Evolutionary conservation across 805 yeast genomes (phyloP).

Genomic region (Helenozyma rhizophorensis): DNA sequence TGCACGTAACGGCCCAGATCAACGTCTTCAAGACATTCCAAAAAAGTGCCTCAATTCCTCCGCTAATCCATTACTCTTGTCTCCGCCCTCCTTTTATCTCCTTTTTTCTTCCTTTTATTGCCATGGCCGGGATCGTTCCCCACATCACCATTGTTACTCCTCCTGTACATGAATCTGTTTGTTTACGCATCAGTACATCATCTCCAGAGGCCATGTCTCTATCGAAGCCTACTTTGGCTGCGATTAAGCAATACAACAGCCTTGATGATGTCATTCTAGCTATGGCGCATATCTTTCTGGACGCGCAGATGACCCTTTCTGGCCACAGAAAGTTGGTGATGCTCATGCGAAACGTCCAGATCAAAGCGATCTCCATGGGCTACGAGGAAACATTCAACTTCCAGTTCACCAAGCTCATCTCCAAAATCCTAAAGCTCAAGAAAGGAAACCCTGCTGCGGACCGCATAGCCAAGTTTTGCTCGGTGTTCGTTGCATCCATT

Average conservation of each 20-base stretch:
- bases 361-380: constrained; percentile 48
- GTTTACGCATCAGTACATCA: background rate
- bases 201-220: too few species aligned
- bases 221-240: constrained; percentile 11
- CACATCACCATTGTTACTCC: too few species aligned
- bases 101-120: too few species aligned
- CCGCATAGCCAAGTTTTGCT: constrained; percentile 65
- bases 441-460: constrained; percentile 72
- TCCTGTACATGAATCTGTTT: too few species aligned
- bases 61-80: too few species aligned
- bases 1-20: too few species aligned
- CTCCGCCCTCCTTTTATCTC: too few species aligned
- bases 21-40: too few species aligned
- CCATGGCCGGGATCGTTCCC: too few species aligned
- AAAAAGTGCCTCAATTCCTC: too few species aligned
- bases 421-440: constrained; percentile 63
- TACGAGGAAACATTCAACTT: constrained; percentile 56
- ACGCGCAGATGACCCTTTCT: constrained; percentile 67
- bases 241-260: constrained; percentile 6
- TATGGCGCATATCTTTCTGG: constrained; percentile 69
- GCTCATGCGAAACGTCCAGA: constrained; percentile 55
- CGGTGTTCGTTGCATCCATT: constrained; percentile 51
- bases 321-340: constrained; percentile 74
- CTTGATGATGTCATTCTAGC: constrained; percentile 24
- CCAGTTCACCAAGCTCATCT: constrained; percentile 56